Base-by-base conservation (phyloP, 2,329 filamentous ascomycete species). In the Alternaria sp. region DNA sequence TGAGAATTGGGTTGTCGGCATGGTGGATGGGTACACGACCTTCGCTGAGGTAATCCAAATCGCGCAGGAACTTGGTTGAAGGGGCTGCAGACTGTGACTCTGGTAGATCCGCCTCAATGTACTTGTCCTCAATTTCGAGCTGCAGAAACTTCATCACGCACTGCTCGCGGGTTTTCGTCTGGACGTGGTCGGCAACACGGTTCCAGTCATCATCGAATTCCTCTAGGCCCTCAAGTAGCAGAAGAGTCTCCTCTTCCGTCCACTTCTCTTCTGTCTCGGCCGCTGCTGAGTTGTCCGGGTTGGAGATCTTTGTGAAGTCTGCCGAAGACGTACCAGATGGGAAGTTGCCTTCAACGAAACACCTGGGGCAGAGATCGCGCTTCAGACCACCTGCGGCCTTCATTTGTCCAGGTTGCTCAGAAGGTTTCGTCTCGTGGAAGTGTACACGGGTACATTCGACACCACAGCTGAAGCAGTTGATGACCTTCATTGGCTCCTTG, bases 71-170 rank as follows among this genome's bases (percentile, higher is more conserved):
- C 22, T 72, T 75, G 47, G 58, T 68, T 30, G 74, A 74, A 4
- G 73, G 91, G 83, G 57, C 87, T 83, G 62, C 68, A 5, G 70
- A 61, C 30, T 72, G 70, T 32, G 67, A 61, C 41, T 73, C 67
- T 56, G 91, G 82, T 7, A 88, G 86, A 71, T 94, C 89, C 7
- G 92, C 88, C 71, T 98, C 94, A 9, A 97, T 84, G 74, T 97
- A 99, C 78, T 96, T 96, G 82, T 97, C 94, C 78, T 98, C 95
- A 63, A 99, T 99, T 69, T 97, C 94, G 36, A 99, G 85, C 75
- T 97, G 93, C 65, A 99, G 80, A 82, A 99, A 99, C 77, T 97
- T 95, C 70, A 98, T 86, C 16, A 98, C 94, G 77, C 95, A 99
- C 81, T 99, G 94, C 78, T 99, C 96, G 54, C 93, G 87, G 2